Percentiles rank a stretch among this genome's conserved stretches.
Conservation (phyloP, 1,284 basidiomycete genomes). For the Heterobasidion annosum region DNA sequence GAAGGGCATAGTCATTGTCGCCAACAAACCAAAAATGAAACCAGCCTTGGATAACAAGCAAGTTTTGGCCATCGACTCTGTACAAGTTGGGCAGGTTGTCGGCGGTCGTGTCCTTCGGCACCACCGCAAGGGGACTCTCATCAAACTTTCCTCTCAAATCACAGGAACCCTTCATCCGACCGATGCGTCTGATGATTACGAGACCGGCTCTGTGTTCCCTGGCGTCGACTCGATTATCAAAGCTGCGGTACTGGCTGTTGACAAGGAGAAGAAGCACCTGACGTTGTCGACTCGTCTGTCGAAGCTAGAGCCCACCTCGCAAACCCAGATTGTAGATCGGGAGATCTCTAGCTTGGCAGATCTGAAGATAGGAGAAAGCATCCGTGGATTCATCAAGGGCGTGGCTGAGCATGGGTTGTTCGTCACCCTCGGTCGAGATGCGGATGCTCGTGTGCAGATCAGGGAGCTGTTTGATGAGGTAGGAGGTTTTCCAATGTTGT, state of each 20-base stretch:
- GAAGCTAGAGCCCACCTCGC: conserved; percentile 43
- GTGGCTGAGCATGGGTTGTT: conserved; percentile 87
- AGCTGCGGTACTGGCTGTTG: conserved; percentile 62
- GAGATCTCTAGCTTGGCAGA: conserved; percentile 61
- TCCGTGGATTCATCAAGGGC: conserved; percentile 88
- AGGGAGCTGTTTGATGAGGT: conserved; percentile 89
- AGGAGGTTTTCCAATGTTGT: conserved; percentile 14
- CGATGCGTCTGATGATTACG: conserved; percentile 77
- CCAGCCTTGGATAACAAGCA: conserved; percentile 36
- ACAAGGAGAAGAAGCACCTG: conserved; percentile 58
- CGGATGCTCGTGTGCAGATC: conserved; percentile 92
- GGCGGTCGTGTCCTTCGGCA: conserved; percentile 73
- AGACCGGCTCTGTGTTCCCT: conserved; percentile 49
- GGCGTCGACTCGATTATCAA: conserved; percentile 59
- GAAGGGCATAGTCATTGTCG: conserved; percentile 84
- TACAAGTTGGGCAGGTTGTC: conserved; percentile 66
- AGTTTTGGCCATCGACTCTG: conserved; percentile 53
- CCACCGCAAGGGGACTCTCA: conserved; percentile 56
- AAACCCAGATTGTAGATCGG: conserved; percentile 50
- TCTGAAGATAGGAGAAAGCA: conserved; percentile 62
- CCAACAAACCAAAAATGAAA: conserved; percentile 55
- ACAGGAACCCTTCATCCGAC: conserved; percentile 74
- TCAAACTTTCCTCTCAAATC: conserved; percentile 67
- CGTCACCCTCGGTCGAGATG: conserved; percentile 72
- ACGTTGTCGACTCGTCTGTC: conserved; percentile 76